Base-by-base conservation (phyloP, 2,329 filamentous ascomycete species). In the Herpotrichia juniperi region DNA sequence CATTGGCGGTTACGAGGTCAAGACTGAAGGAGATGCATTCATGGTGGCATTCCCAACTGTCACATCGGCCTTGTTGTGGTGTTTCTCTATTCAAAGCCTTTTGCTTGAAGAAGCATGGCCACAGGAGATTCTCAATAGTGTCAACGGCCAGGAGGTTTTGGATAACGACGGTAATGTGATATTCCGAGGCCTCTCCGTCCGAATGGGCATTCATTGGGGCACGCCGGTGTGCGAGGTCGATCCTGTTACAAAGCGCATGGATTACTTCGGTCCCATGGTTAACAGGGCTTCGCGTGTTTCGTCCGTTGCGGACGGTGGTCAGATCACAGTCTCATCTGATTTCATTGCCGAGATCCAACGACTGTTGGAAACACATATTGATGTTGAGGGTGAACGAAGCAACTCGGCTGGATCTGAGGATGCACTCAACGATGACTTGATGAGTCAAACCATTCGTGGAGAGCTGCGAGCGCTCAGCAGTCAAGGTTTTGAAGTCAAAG, bases 191-290 rank as follows among this genome's bases (percentile, higher is more conserved):
- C 78, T 99, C 46, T 97, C 93, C 10, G 94, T 99, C 35, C 86
- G 94, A 53, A 99, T 99, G 94, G 94, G 94, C 64, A 91, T 96
- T 54, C 94, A 99, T 73, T 99, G 89, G 84, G 94, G 94, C 60
- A 87, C 90, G 53, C 94, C 93, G 5, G 92, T 99, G 64, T 96
- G 92, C 70, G 94, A 99, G 74, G 89, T 89, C 43, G 94, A 99
- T 74, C 94, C 94, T 0, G 93, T 99, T 44, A 99, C 94, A 1
- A 89, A 93, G 51, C 91, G 94, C 57, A 99, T 99, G 94, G 94
- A 99, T 67, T 99, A 99, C 77, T 99, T 97, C 71, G 94, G 94
- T 0, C 94, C 94, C 12, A 99, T 99, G 92, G 94, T 99, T 67
- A 99, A 99, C 76, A 93, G 96, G 68, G 91, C 94, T 0, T 89